Evolutionary conservation across 2,329 filamentous ascomycete species (phyloP), one percentile per base, ranked within the genome.

Genomic region (Diaporthe destruens): DNA sequence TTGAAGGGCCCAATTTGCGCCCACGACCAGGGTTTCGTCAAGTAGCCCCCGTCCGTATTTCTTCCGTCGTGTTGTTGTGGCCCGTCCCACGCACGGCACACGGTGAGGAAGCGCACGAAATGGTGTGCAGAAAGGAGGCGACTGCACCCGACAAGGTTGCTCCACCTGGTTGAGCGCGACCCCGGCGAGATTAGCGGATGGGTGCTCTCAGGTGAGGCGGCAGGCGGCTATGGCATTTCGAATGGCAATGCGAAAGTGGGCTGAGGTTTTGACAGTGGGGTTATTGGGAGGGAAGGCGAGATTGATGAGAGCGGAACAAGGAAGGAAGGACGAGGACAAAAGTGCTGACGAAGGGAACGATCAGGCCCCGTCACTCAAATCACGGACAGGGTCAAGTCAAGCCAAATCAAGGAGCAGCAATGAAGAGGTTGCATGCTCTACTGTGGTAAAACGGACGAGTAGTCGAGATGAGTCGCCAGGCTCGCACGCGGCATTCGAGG

Each of bases 1-100:
- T 74, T 74, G 69, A 76, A 74, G 76, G 68, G 34, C 63, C 71
- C 77, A 80, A 80, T 79, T 80, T 80, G 78, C 75, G 77, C 74
- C 74, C 57, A 56, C 61, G 72, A 74, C 76, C 75, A 74, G 76
- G 77, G 74, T 61, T 61, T 55, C 44, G 47, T 71, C 66, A 59
- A 66, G 69, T 65, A 39, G 55, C 56, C 56, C 65, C 71, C 66
- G 66, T 74, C 71, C 66, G 66, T 74, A 56, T 65, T 71, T 44
- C 65, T 70, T 61, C 56, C 66, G 72, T 70, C 25, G 63, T 74
- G 69, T 65, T 68, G 59, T 44, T 67, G 39, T 66, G 25, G 16
- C 68, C 71, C 61, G 65, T 63, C 42, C 53, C 59, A 42, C 49
- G 51, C 59, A 65, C 59, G 49, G 44, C 34, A 44, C 57, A 44